Conservation (phyloP, 257 asterid species). For the Schizonepeta tenuifolia region DNA sequence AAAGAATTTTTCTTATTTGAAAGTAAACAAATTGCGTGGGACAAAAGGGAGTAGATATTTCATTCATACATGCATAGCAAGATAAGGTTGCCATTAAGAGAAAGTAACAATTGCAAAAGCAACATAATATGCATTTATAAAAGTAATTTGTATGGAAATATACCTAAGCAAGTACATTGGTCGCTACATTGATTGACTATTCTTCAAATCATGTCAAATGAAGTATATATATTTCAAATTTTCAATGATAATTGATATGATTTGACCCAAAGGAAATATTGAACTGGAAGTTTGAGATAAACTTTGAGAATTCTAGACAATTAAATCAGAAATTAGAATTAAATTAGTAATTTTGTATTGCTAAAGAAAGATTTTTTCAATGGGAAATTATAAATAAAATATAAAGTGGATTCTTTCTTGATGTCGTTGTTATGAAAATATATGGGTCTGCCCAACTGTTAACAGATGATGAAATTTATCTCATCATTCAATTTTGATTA, state of each 20-base stretch:
- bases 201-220: not conserved
- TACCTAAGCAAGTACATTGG: not conserved
- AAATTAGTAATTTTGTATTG: not conserved
- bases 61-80: not conserved
- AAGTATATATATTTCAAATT: no score
- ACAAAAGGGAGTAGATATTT: no score
- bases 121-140: no score
- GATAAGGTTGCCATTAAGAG: not conserved
- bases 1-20: no score
- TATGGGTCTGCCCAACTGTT: constrained; percentile 21
- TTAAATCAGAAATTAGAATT: not conserved
- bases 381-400: not conserved
- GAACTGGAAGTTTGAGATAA: no score
- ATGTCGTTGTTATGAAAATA: not conserved
- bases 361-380: not conserved
- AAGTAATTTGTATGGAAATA: not conserved
- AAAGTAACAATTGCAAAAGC: not conserved
- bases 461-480: not conserved
- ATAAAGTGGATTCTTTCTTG: constrained; percentile 13
- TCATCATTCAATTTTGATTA: constrained; percentile 20
- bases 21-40: no score
- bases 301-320: not conserved
- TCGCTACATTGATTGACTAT: not conserved
- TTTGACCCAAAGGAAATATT: not conserved
- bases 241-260: not conserved